Percentiles rank a stretch among this genome's conserved stretches.
These are phyloP conservation scores for Umbelopsis isabellina DNA, from an alignment of 192 early-diverging fungal genomes.

Conservation along the genomic window DNA sequence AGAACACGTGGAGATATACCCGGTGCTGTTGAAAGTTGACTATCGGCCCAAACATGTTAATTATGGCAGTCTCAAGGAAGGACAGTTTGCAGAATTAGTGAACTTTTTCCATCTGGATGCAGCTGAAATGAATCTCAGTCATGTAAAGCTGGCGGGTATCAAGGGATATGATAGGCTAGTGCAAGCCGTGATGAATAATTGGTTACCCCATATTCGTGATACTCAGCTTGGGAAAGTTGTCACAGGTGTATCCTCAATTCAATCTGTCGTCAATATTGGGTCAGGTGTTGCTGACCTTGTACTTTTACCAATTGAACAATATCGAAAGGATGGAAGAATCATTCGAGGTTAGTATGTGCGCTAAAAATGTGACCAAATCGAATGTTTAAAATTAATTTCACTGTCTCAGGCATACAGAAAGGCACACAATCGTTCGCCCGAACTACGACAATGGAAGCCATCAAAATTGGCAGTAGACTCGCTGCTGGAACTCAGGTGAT, in stretches of 20 bases:
- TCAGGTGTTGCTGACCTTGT: conserved; percentile 91
- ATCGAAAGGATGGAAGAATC: conserved; percentile 87
- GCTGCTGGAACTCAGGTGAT: conserved; percentile 90
- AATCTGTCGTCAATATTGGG: conserved; percentile 88
- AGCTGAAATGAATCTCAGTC: conserved; percentile 84
- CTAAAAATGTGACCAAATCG: background rate
- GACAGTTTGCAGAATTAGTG: conserved; percentile 80
- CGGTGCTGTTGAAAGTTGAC: conserved; percentile 87
- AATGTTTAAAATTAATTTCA: background rate
- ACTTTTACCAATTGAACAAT: conserved; percentile 91
- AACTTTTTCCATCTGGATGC: conserved; percentile 94
- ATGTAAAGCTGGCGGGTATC: conserved; percentile 79
- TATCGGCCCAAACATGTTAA: conserved; percentile 97
- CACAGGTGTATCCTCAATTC: conserved; percentile 86
- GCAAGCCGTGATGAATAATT: conserved; percentile 68
- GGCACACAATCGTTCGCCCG: conserved; percentile 89
- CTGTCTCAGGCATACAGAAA: conserved; percentile 67
- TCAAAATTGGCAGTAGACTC: conserved; percentile 84
- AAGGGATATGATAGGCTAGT: conserved; percentile 69
- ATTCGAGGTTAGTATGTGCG: conserved; percentile 60
- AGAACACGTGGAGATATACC: conserved; percentile 69
- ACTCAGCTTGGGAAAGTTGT: conserved; percentile 91
- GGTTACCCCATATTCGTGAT: conserved; percentile 92
- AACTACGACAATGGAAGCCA: conserved; percentile 88
- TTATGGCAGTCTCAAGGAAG: conserved; percentile 67